These are phyloP conservation scores for Lepidium sativum DNA, from an alignment of 345 rosid species.

Conservation along the genomic window DNA sequence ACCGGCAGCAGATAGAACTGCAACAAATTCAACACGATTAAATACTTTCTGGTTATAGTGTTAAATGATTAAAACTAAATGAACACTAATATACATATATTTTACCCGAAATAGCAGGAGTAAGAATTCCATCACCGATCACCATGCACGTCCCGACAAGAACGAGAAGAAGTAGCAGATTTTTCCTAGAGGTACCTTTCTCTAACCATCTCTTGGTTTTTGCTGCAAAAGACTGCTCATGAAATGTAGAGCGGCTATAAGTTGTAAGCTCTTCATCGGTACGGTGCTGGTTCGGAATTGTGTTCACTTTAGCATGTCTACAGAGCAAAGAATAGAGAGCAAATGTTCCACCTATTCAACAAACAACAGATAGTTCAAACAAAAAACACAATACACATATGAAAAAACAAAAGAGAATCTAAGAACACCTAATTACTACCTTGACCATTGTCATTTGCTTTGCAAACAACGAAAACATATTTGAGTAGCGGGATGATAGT, in stretches of 20 bases:
- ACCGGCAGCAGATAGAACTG: conserved; percentile 96
- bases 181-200: conserved; percentile 43
- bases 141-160: conserved; percentile 93
- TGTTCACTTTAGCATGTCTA: conserved; percentile 81
- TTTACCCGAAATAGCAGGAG: conserved; percentile 93
- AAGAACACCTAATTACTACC: conserved; percentile 19
- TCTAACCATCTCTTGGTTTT: conserved; percentile 84
- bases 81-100: neutral
- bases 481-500: conserved; percentile 64
- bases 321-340: conserved; percentile 94
- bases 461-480: conserved; percentile 64
- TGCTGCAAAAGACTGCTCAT: conserved; percentile 77
- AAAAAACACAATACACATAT: neutral
- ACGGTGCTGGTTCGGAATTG: conserved; percentile 84
- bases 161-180: conserved; percentile 61
- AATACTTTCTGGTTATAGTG: neutral
- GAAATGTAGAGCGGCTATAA: conserved; percentile 73
- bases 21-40: neutral
- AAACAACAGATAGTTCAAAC: neutral
- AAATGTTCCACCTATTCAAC: conserved; percentile 80
- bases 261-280: conserved; percentile 96
- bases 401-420: neutral
- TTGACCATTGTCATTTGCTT: conserved; percentile 67
- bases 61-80: neutral
- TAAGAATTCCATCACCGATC: conserved; percentile 93